These are phyloP conservation scores for Physocladia obscura DNA, from an alignment of 192 early-diverging fungal species.

Conservation along the genomic window DNA sequence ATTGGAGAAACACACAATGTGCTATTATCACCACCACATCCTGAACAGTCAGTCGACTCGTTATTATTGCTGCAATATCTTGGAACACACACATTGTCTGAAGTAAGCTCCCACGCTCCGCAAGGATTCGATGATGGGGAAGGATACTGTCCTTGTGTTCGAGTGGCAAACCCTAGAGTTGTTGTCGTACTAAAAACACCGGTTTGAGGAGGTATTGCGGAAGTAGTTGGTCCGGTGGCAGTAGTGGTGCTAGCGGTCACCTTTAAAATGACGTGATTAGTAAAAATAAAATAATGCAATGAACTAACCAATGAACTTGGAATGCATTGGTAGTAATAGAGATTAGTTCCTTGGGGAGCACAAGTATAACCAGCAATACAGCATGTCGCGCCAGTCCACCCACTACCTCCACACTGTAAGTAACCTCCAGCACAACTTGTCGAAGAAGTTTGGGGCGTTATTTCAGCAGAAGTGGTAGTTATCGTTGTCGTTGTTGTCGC, in stretches of 20 bases:
- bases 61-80: neutral
- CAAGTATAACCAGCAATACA: neutral
- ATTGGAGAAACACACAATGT: neutral
- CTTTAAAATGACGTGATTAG: neutral
- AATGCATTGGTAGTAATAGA: neutral
- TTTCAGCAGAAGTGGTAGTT: neutral
- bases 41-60: neutral
- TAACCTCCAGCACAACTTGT: neutral
- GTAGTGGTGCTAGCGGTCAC: neutral
- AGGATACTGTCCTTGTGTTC: neutral
- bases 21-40: neutral
- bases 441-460: neutral
- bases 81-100: neutral
- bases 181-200: neutral
- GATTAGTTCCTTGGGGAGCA: neutral
- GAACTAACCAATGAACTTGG: neutral
- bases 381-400: neutral
- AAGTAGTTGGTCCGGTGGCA: neutral
- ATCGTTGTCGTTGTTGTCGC: neutral
- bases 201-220: neutral
- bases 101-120: neutral
- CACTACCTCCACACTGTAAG: neutral
- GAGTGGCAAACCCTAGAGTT: neutral
- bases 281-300: too few species aligned
- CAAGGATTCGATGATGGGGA: neutral